Evolutionary conservation across 305 asterid genomes (phyloP).

Genomic region (Fraxinus floribunda): DNA sequence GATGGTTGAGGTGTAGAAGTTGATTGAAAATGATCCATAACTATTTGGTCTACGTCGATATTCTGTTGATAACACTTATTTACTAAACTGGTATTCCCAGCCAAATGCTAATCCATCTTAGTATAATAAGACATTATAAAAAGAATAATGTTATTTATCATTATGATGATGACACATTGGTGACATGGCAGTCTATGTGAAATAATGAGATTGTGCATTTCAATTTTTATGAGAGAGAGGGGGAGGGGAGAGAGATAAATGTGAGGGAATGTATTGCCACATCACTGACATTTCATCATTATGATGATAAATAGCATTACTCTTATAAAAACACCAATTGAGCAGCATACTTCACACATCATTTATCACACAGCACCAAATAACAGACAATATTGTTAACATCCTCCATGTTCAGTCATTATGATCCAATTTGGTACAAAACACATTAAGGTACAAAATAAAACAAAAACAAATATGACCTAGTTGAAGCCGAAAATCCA

Average conservation of each 20-base stretch:
- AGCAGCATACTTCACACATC: neutral
- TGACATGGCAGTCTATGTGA: neutral
- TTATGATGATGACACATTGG: neutral
- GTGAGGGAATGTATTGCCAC: neutral
- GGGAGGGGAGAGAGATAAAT: neutral
- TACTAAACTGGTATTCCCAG: neutral
- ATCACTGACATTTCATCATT: neutral
- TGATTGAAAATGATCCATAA: slow-evolving; percentile 68
- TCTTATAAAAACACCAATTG: neutral
- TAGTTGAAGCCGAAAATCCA: slow-evolving; percentile 10
- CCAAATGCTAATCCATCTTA: slow-evolving; percentile 18
- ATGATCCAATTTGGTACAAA: slow-evolving; percentile 4
- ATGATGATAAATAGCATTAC: neutral
- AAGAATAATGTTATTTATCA: neutral
- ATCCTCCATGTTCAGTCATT: slow-evolving; percentile 2
- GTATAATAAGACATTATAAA: neutral
- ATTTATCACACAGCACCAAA: neutral
- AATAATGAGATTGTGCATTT: neutral
- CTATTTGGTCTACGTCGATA: slow-evolving; percentile 83
- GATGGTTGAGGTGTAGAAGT: slow-evolving; percentile 77
- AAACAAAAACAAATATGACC: neutral
- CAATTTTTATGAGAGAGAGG: neutral
- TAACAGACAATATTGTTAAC: neutral
- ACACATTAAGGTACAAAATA: slow-evolving; percentile 9
- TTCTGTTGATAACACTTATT: slow-evolving; percentile 45